Evolutionary conservation across 1,284 basidiomycete genomes (phyloP), one percentile per base, ranked within the genome.

Genomic region (Psilocybe mexicana): DNA sequence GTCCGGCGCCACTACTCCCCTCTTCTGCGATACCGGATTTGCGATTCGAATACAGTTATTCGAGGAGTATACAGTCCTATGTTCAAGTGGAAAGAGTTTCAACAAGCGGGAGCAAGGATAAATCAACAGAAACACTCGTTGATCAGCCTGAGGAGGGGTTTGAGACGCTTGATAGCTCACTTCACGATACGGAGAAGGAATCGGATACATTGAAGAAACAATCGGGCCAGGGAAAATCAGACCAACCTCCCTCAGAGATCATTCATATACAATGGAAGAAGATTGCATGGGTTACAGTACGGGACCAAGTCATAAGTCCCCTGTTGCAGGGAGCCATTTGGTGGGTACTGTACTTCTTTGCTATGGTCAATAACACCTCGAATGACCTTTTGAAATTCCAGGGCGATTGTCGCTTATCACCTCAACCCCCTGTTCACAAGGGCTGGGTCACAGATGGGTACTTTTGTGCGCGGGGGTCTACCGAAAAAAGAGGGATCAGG

Each of bases 251-350:
- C 38, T 71, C 75, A 65, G 74, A 76, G 51, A 69, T 80, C 30
- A 73, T 83, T 26, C 70, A 70, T 7, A 73, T 88, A 12, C 76
- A 86, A 52, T 91, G 88, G 88, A 72, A 72, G 11, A 76, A 76
- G 56, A 74, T 90, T 8, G 60, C 77, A 7, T 90, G 85, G 83
- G 73, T 88, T 50, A 90, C 88, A 14, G 65, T 79, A 6, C 76
- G 84, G 55, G 88, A 90, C 71, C 88, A 90, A 65, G 73, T 90
- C 44, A 70, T 90, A 60, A 83, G 81, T 61, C 88, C 88, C 2
- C 68, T 91, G 14, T 49, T 86, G 33, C 88, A 90, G 67, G 89
- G 88, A n/a, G 75, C 80, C n/a, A 64, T 88, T 25, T 88, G 88
- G 88, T 88, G 46, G 59, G 77, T 68, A 11, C 7, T 28, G 50